These are phyloP conservation scores for Oenanthe javanica DNA, from an alignment of 140 eudicot species.

Conservation along the genomic window DNA sequence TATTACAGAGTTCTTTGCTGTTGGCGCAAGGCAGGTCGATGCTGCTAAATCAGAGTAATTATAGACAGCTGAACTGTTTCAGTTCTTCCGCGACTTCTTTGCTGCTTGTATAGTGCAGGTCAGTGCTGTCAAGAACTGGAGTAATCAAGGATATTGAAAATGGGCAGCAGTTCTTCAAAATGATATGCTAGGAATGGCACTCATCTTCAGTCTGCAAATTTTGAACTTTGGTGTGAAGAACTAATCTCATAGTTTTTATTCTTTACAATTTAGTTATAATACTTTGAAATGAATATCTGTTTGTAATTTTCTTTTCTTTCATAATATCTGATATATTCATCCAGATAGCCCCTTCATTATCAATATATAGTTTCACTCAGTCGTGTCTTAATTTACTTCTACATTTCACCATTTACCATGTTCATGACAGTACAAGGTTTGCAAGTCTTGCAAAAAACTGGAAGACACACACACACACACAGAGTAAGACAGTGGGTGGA, in stretches of 20 bases:
- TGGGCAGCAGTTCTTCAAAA: background rate
- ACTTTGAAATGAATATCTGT: background rate
- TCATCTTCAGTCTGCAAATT: constrained; percentile 2
- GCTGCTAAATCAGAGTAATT: constrained; percentile 20
- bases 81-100: background rate
- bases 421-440: no score
- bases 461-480: no score
- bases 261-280: background rate
- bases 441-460: background rate
- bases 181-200: background rate
- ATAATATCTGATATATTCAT: background rate
- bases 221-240: constrained; percentile 3
- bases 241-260: background rate
- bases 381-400: background rate
- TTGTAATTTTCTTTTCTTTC: background rate
- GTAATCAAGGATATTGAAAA: background rate
- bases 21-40: constrained; percentile 31
- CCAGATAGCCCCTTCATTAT: background rate
- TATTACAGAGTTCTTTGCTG: constrained; percentile 47
- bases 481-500: no score
- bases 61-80: background rate
- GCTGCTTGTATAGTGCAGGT: background rate
- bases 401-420: background rate
- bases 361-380: background rate
- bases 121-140: background rate